Percentiles rank a stretch among this genome's conserved stretches.
phyloP scores from a whole-genome alignment of 345 rosid species.

The Pugionium dolabratum region DNA sequence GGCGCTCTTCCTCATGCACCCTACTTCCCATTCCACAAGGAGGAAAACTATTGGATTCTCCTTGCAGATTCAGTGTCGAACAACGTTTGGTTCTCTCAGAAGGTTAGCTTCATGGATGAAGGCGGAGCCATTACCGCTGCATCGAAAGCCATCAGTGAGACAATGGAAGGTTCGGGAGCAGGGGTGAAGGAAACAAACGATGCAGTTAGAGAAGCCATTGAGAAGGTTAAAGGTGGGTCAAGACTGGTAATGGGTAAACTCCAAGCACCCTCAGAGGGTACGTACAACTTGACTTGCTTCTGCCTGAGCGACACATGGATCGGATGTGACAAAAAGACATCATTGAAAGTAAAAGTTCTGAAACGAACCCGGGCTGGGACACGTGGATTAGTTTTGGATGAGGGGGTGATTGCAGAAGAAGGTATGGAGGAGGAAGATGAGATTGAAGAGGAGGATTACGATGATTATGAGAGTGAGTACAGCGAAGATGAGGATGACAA shows the following conservation, averaged over 20 bases:
- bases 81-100: conserved; percentile 90
- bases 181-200: conserved; percentile 66
- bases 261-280: conserved; percentile 85
- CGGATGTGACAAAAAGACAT: conserved; percentile 77
- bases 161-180: conserved; percentile 91
- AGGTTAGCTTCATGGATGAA: conserved; percentile 94
- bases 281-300: conserved; percentile 79
- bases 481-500: conserved; percentile 89
- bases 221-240: conserved; percentile 82
- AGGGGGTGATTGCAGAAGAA: conserved; percentile 72
- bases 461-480: conserved; percentile 92
- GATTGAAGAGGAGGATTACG: conserved; percentile 81
- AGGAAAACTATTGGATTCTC: conserved; percentile 91
- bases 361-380: conserved; percentile 87
- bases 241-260: conserved; percentile 89
- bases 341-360: conserved; percentile 74
- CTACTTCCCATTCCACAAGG: conserved; percentile 86
- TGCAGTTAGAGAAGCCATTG: conserved; percentile 68
- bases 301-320: conserved; percentile 95
- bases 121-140: conserved; percentile 73
- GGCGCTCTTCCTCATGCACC: conserved; percentile 93
- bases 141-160: conserved; percentile 85
- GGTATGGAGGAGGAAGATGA: conserved; percentile 95
- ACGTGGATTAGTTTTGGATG: conserved; percentile 64
- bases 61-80: conserved; percentile 78